Percentiles rank a stretch among this genome's conserved stretches.
These are phyloP conservation scores for Diplodia scrobiculata DNA, from an alignment of 2,329 filamentous ascomycete genomes.

Conservation along the genomic window DNA sequence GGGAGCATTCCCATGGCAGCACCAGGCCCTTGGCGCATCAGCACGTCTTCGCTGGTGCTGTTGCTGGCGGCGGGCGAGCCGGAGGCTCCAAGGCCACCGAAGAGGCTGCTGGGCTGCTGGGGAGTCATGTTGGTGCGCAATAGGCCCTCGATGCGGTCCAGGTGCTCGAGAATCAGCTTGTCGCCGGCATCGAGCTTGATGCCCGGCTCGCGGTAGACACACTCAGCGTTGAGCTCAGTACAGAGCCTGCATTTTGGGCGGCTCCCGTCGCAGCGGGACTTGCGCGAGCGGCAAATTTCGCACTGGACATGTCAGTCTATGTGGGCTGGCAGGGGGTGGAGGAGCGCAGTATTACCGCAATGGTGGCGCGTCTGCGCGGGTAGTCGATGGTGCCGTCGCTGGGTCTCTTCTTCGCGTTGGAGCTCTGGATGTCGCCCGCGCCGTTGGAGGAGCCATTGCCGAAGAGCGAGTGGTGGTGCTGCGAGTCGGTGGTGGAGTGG, in stretches of 20 bases:
- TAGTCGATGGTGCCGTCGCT: conserved; percentile 49
- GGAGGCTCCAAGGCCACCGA: conserved; percentile 6
- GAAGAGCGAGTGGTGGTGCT: conserved; percentile 15
- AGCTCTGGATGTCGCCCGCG: conserved; percentile 40
- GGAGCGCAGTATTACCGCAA: conserved; percentile 40
- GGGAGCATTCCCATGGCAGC: conserved; percentile 45
- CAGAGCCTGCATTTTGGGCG: conserved; percentile 84
- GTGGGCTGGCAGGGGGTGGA: background rate
- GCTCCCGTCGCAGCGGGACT: conserved; percentile 76
- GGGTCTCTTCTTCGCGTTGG: conserved; percentile 43
- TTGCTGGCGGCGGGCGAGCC: conserved; percentile 49
- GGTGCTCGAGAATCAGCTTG: conserved; percentile 78
- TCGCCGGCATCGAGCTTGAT: conserved; percentile 86
- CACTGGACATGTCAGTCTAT: conserved; percentile 59
- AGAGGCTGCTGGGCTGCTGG: conserved; percentile 54
- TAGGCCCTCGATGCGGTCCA: conserved; percentile 75
- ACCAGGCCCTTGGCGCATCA: conserved; percentile 44
- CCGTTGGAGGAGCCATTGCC: conserved; percentile 38
- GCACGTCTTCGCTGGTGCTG: conserved; percentile 50
- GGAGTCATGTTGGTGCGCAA: conserved; percentile 72
- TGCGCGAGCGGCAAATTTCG: conserved; percentile 77
- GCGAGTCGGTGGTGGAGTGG: conserved; percentile 32
- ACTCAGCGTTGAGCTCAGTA: conserved; percentile 77
- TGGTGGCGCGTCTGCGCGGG: conserved; percentile 47
- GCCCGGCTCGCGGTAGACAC: conserved; percentile 80